Conservation (phyloP, 768 basidiomycete species). For the Boletus eberwhitei region DNA sequence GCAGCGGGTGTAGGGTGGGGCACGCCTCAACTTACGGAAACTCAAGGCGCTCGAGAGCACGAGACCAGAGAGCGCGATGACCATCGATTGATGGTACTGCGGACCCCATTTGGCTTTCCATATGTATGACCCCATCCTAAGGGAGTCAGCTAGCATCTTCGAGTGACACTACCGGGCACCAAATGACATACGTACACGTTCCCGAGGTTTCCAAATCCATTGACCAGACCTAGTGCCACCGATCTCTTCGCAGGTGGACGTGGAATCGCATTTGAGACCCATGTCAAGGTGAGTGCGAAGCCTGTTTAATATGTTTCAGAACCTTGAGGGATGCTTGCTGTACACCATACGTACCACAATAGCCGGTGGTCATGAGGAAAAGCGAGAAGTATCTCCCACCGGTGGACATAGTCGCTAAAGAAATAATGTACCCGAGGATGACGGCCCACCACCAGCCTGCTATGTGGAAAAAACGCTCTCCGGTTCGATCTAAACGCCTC, state of each 20-base stretch:
- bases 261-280: constrained; percentile 61
- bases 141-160: not conserved
- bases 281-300: constrained; percentile 46
- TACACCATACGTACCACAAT: constrained; percentile 33
- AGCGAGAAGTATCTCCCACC: constrained; percentile 56
- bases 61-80: constrained; percentile 41
- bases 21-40: constrained; percentile 27
- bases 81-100: constrained; percentile 59
- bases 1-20: not conserved
- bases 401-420: constrained; percentile 47
- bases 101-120: constrained; percentile 66
- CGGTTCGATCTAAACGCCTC: constrained; percentile 44
- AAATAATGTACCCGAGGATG: constrained; percentile 59
- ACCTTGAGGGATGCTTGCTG: not conserved
- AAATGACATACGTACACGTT: constrained; percentile 43
- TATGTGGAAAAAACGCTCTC: constrained; percentile 66
- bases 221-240: constrained; percentile 61
- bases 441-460: constrained; percentile 54
- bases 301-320: constrained; percentile 25
- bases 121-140: constrained; percentile 56
- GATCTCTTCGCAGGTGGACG: constrained; percentile 52
- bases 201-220: constrained; percentile 57
- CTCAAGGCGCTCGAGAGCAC: constrained; percentile 31
- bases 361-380: constrained; percentile 62
- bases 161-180: not conserved